Conservation (phyloP, 164 flowering plant genomes). For the Vitis vinifera region ASM3070453v1 NC_081819.1:22874001-22874500, state of each 20-base stretch:
- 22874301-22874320: no score
- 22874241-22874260: slow-evolving; percentile 78
- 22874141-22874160: slow-evolving; percentile 2
- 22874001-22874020: no score
- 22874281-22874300: slow-evolving; percentile 51
- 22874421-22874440: neutral
- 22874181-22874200: no score
- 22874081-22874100: no score
- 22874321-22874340: no score
- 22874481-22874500: slow-evolving; percentile 62
- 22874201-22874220: no score
- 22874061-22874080: no score
- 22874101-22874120: neutral
- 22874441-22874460: neutral
- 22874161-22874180: neutral
- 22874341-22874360: no score
- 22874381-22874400: neutral
- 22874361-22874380: no score
- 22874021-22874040: no score
- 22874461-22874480: slow-evolving; percentile 63
- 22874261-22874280: slow-evolving; percentile 51
- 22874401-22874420: neutral
- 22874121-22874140: neutral
- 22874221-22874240: slow-evolving; percentile 8
- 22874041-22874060: no score